phyloP scores from a whole-genome alignment of 371 early-diverging fungal genomes.

The Smittium culicis region DNA sequence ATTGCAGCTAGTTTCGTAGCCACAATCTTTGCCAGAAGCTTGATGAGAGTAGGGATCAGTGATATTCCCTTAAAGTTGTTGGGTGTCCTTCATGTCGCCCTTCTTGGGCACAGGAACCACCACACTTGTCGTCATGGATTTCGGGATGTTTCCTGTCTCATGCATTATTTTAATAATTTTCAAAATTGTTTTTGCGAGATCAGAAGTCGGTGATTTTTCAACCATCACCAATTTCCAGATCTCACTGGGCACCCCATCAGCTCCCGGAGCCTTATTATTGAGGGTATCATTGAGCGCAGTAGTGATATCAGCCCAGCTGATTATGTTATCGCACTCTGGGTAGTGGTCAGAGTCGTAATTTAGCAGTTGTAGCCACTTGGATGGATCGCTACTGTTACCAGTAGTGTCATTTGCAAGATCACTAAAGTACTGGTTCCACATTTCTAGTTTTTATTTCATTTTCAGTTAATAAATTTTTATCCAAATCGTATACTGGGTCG shows the following conservation, averaged over 20 bases:
- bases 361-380: background rate
- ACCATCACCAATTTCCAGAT: background rate
- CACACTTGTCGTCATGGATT: background rate
- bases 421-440: background rate
- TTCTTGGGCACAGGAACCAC: conserved; percentile 1
- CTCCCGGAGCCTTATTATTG: background rate
- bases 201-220: background rate
- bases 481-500: background rate
- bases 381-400: background rate
- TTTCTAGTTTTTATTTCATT: background rate
- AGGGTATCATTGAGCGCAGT: background rate
- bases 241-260: background rate
- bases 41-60: background rate
- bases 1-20: background rate
- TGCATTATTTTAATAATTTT: background rate
- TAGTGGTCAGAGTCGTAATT: background rate
- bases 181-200: background rate
- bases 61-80: background rate
- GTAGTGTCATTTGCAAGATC: background rate
- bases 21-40: background rate
- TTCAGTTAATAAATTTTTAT: background rate
- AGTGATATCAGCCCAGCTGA: background rate
- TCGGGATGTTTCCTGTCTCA: background rate
- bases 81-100: background rate
- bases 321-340: conserved; percentile 1